Evolutionary conservation across 164 flowering plant species (phyloP), one percentile per base, ranked within the genome.

Genomic region (Cinnamomum micranthum): DNA sequence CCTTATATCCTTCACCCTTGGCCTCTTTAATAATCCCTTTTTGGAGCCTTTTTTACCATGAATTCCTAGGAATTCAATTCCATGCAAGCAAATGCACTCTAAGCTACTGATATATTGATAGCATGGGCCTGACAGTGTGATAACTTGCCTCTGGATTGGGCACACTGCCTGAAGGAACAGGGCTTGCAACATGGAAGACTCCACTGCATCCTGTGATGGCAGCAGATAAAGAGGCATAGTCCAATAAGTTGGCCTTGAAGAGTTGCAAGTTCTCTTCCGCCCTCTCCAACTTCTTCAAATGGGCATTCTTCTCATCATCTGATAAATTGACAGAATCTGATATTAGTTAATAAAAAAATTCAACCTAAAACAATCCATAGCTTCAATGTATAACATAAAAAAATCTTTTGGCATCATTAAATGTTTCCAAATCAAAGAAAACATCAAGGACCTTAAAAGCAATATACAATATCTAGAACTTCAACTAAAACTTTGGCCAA

Each of bases 171-270:
- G 80, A 15, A 2, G 88, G 89, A 72, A 87, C 87, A 0, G 91
- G 91, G 70, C 80, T 76, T 58, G 93, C 93, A 76, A 85, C 83
- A 78, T 88, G 91, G 68, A 90, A 85, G 11, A 90, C 94, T 33
- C 88, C 92, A 28, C 4, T 15, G 77, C 94, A 88, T 63, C 91
- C 92, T 28, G 22, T 62, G 74, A 90, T 78, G 52, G 94, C 94
- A 2, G 84, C 77, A 63, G 1, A 65, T 17, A 90, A 80, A 22
- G 84, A 69, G 9, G 73, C 60, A 68, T 80, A 81, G 76, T 88
- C 87, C 77, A 90, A 70, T 71, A 88, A 71, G 65, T 87, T 88
- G 24, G 89, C 90, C 79, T 88, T 82, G 77, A 86, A 87, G 69
- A 90, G 87, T 68, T 78, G 82, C 65, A 88, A 77, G 50, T 81